A percentile compares a stretch with the other conserved stretches of the same genome.
phyloP scores from a whole-genome alignment of 768 basidiomycete species.

The Leccinellum rugosiceps region DNA sequence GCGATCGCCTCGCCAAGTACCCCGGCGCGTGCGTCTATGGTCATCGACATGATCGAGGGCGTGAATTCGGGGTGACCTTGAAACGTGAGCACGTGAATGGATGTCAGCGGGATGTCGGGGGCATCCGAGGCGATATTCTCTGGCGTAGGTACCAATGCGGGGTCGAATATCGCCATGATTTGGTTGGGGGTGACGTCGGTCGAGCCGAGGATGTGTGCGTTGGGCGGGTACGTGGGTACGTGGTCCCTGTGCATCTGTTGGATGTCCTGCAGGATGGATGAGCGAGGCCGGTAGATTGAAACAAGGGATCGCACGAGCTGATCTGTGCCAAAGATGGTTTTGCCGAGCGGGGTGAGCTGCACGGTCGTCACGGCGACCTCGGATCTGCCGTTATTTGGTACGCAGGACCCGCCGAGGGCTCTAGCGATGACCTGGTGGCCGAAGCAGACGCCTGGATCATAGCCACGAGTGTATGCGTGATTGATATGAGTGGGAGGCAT shows the following conservation, averaged over 20 bases:
- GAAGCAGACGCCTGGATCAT: conserved; percentile 75
- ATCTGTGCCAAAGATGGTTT: conserved; percentile 59
- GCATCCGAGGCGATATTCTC: conserved; percentile 8
- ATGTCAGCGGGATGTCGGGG: conserved; percentile 27
- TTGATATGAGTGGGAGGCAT: neutral
- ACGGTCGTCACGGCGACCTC: conserved; percentile 76
- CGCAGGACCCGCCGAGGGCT: conserved; percentile 70
- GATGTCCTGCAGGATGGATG: neutral
- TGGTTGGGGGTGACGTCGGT: conserved; percentile 60
- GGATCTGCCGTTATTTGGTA: conserved; percentile 67
- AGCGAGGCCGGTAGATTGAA: too few relatives aligned
- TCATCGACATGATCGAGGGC: conserved; percentile 47
- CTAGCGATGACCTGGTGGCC: conserved; percentile 83
- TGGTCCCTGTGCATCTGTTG: conserved; percentile 78
- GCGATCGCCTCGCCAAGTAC: conserved; percentile 44
- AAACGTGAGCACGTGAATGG: conserved; percentile 76
- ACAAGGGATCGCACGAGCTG: conserved; percentile 29
- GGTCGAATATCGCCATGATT: conserved; percentile 60
- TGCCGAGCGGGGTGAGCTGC: conserved; percentile 64
- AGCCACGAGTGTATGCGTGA: too few relatives aligned
- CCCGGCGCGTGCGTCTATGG: conserved; percentile 55
- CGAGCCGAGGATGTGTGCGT: conserved; percentile 62
- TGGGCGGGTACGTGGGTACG: conserved; percentile 56
- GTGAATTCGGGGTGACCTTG: conserved; percentile 96
- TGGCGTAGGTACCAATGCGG: neutral